These are phyloP conservation scores for Neobulgaria alba DNA, from an alignment of 2,329 filamentous ascomycete genomes.

Conservation along the genomic window DNA sequence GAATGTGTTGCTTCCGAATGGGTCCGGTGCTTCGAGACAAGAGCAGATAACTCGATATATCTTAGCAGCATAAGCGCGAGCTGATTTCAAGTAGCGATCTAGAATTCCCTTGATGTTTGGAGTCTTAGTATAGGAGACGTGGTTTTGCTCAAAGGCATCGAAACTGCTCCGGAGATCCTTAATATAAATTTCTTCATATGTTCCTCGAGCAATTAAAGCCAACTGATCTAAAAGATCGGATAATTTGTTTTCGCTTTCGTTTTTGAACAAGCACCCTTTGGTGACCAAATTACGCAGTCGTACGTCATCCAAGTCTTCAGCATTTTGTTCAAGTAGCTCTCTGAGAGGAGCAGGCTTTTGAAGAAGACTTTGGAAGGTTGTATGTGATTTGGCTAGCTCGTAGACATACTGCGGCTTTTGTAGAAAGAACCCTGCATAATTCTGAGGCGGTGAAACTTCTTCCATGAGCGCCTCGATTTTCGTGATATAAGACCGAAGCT, in stretches of 20 bases:
- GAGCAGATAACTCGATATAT: neutral
- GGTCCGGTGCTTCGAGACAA: neutral
- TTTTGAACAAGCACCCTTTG: too few relatives aligned
- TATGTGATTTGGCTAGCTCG: neutral
- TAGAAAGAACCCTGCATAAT: neutral
- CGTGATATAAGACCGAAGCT: neutral
- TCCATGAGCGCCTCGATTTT: neutral
- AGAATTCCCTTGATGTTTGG: neutral
- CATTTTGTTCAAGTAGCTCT: too few relatives aligned
- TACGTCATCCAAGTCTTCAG: too few relatives aligned
- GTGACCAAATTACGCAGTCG: too few relatives aligned
- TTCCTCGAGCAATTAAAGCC: too few relatives aligned
- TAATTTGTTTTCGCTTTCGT: too few relatives aligned
- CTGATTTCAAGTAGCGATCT: neutral
- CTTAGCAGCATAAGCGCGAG: neutral
- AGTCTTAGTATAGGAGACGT: neutral
- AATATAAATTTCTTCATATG: neutral
- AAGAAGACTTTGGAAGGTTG: neutral
- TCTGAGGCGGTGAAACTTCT: neutral
- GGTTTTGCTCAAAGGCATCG: neutral
- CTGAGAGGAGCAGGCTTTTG: neutral
- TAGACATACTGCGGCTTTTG: neutral
- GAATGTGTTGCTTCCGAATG: constrained; percentile 29
- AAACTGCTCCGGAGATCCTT: neutral
- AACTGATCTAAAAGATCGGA: neutral